phyloP scores from a whole-genome alignment of 2,329 filamentous ascomycete species.

The Zasmidium angulare region DNA sequence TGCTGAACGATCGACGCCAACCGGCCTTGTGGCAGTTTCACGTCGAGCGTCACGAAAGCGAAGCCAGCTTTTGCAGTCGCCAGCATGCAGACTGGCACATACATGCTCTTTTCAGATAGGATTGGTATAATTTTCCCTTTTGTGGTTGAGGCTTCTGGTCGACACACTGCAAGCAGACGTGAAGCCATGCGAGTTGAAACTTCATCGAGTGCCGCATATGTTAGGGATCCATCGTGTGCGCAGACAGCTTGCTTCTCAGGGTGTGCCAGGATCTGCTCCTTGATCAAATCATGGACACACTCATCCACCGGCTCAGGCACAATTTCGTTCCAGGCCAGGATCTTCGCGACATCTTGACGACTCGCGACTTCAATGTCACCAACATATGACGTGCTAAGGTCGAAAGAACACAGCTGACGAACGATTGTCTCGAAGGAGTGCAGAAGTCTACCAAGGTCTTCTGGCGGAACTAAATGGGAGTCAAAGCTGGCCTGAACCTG shows the following conservation, averaged over 20 bases:
- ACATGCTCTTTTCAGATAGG: conserved; percentile 4
- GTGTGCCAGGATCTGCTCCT: background rate
- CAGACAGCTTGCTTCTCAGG: conserved; percentile 5
- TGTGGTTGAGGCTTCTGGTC: background rate
- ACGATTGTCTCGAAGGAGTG: conserved; percentile 10
- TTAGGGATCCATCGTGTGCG: conserved; percentile 15
- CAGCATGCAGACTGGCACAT: background rate
- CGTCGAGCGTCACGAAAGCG: background rate
- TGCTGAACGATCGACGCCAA: background rate
- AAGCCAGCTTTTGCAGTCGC: conserved; percentile 6
- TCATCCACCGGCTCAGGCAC: background rate
- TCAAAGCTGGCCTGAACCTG: conserved; percentile 6
- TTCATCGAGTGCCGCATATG: conserved; percentile 10
- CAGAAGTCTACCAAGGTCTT: background rate
- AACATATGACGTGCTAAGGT: background rate
- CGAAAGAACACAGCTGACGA: conserved; percentile 8
- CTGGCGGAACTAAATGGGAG: conserved; percentile 3
- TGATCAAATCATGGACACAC: conserved; percentile 1
- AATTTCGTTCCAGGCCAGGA: background rate
- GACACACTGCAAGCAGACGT: conserved; percentile 40
- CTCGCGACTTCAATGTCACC: background rate
- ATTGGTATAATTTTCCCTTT: conserved; percentile 19
- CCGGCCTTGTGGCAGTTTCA: background rate
- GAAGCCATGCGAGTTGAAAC: conserved; percentile 37
- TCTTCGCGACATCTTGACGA: conserved; percentile 11